Percentiles rank a stretch among this genome's conserved stretches.
Conservation (phyloP, 208 protist genomes). For the Acanthamoeba healyi region DNA sequence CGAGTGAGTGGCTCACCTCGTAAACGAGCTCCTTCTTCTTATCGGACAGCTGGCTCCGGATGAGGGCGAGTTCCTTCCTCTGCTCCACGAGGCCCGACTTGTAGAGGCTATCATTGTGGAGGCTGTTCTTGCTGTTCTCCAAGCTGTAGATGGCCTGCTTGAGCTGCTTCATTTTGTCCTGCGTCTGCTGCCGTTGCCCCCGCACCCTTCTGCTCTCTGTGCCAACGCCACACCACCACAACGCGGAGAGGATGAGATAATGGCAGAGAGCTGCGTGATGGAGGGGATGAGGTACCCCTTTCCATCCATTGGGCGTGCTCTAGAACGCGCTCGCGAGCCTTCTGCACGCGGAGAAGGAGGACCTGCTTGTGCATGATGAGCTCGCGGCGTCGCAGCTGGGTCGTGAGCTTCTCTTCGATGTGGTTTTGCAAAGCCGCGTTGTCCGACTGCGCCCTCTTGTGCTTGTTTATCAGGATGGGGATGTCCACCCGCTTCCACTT, state of each 20-base stretch:
- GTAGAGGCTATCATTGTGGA: slow-evolving; percentile 3
- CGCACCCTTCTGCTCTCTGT: not conserved
- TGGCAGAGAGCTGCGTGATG: not conserved
- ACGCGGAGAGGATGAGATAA: not conserved
- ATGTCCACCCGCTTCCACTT: slow-evolving; percentile 32
- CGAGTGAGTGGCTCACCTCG: not conserved
- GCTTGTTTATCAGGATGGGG: not conserved
- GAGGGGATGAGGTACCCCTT: not conserved
- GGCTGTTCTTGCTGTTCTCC: slow-evolving; percentile 1
- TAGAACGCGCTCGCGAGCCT: not conserved
- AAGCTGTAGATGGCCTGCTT: slow-evolving; percentile 41
- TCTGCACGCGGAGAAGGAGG: not conserved
- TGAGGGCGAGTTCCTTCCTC: not conserved
- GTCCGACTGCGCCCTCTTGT: not conserved
- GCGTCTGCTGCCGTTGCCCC: not conserved
- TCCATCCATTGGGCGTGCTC: slow-evolving; percentile 1
- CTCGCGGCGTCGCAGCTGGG: not conserved
- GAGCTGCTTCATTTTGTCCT: not conserved
- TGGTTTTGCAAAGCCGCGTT: not conserved
- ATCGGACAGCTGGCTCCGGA: not conserved
- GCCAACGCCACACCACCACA: not conserved
- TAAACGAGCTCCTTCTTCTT: slow-evolving; percentile 5
- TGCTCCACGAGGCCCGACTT: not conserved
- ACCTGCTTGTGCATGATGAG: not conserved
- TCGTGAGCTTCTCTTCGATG: not conserved